phyloP scores from a whole-genome alignment of 164 flowering plant genomes.

The Dillenia turbinata region DNA sequence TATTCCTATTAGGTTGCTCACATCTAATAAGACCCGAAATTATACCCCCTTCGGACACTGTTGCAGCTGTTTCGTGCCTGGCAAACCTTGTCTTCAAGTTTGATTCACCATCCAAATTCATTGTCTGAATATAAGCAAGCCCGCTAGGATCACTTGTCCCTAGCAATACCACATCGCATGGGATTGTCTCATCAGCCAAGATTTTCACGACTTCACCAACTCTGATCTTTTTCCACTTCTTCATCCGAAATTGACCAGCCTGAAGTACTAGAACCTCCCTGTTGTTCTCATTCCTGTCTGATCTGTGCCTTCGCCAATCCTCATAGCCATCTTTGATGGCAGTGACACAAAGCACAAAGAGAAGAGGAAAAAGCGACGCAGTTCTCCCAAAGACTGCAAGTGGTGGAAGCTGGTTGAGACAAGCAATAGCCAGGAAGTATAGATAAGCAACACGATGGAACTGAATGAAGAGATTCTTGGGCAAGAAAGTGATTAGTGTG shows the following conservation, averaged over 20 bases:
- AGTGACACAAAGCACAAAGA: conserved; percentile 83
- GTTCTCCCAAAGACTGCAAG: conserved; percentile 97
- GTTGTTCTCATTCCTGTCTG: conserved; percentile 81
- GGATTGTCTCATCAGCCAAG: conserved; percentile 66
- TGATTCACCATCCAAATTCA: conserved; percentile 93
- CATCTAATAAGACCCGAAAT: conserved; percentile 71
- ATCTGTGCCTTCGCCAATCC: conserved; percentile 93
- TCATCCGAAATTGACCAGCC: conserved; percentile 39
- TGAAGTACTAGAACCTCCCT: conserved; percentile 62
- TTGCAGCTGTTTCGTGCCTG: conserved; percentile 66
- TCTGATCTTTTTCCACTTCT: conserved; percentile 69
- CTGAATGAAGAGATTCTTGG: conserved; percentile 88
- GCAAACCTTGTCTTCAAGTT: conserved; percentile 94
- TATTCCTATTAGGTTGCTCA: conserved; percentile 89
- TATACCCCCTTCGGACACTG: conserved; percentile 38
- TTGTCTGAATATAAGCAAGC: conserved; percentile 84
- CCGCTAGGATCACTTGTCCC: conserved; percentile 88
- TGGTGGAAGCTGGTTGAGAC: conserved; percentile 91
- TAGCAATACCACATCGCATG: conserved; percentile 87
- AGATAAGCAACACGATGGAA: conserved; percentile 88
- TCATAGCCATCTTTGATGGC: conserved; percentile 96
- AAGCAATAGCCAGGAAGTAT: conserved; percentile 87
- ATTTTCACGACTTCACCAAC: conserved; percentile 85
- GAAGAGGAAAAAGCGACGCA: conserved; percentile 85
- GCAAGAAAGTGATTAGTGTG: conserved; percentile 75